phyloP scores from a whole-genome alignment of 1,284 basidiomycete genomes.

The Moesziomyces globuligerus region DNA sequence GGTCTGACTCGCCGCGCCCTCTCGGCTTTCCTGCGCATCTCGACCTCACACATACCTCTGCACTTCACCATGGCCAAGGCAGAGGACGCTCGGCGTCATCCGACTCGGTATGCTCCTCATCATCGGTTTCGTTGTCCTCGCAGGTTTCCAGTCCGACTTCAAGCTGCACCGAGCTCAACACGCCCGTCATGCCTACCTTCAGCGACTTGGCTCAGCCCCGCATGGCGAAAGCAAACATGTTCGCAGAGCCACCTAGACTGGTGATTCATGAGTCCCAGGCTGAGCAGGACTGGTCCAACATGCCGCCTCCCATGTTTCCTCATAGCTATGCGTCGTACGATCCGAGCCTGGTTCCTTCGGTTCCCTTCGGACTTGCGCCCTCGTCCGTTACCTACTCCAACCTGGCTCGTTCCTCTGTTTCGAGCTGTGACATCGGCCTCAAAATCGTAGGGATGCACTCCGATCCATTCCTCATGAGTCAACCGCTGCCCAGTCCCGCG shows the following conservation, averaged over 20 bases:
- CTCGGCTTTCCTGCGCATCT: conserved; percentile 10
- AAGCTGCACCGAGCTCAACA: conserved; percentile 26
- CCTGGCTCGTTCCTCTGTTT: conserved; percentile 7
- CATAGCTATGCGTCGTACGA: conserved; percentile 9
- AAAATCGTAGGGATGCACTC: conserved; percentile 31
- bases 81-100: conserved; percentile 24
- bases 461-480: conserved; percentile 40
- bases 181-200: conserved; percentile 19
- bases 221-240: not conserved
- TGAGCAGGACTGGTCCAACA: not conserved
- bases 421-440: conserved; percentile 17
- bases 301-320: conserved; percentile 3
- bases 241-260: not conserved
- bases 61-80: not conserved
- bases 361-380: not conserved
- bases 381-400: conserved; percentile 21
- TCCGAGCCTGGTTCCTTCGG: not conserved
- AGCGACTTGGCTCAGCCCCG: not conserved
- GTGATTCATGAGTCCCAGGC: conserved; percentile 1
- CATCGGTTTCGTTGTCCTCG: conserved; percentile 15
- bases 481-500: conserved; percentile 35
- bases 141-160: conserved; percentile 27
- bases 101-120: conserved; percentile 17
- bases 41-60: conserved; percentile 8
- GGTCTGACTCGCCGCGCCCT: not conserved